phyloP scores from a whole-genome alignment of 441 rosid genomes.

The Syzygium malaccense region DNA sequence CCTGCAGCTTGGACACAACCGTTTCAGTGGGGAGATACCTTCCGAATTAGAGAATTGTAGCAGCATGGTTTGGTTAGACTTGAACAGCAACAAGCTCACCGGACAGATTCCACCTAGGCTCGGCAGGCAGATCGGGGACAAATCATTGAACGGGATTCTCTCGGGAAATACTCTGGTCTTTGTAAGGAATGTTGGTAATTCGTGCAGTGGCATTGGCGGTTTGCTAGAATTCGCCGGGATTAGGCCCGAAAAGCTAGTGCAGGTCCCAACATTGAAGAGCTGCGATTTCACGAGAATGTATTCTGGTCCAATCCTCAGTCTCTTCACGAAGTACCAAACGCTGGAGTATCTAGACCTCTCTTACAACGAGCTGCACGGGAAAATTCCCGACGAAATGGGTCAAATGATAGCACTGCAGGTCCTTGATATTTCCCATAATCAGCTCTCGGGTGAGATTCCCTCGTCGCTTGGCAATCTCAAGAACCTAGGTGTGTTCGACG shows the following conservation, averaged over 20 bases:
- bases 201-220: slow-evolving; percentile 94
- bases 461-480: slow-evolving; percentile 70
- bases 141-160: slow-evolving; percentile 66
- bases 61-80: slow-evolving; percentile 86
- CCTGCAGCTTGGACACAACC: slow-evolving; percentile 85
- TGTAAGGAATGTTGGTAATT: slow-evolving; percentile 87
- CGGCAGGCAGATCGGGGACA: slow-evolving; percentile 83
- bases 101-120: slow-evolving; percentile 87
- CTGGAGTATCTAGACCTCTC: slow-evolving; percentile 89
- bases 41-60: slow-evolving; percentile 76
- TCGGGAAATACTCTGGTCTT: slow-evolving; percentile 84
- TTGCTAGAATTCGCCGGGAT: slow-evolving; percentile 86
- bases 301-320: slow-evolving; percentile 82
- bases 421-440: slow-evolving; percentile 76
- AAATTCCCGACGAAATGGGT: slow-evolving; percentile 72
- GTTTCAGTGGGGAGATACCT: slow-evolving; percentile 80
- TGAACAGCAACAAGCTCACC: slow-evolving; percentile 80
- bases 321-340: slow-evolving; percentile 79
- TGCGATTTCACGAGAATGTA: slow-evolving; percentile 94
- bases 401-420: slow-evolving; percentile 90
- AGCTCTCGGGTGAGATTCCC: slow-evolving; percentile 89
- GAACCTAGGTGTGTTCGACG: slow-evolving; percentile 89
- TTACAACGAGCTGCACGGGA: slow-evolving; percentile 75
- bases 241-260: slow-evolving; percentile 76
- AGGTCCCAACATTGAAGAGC: slow-evolving; percentile 64